Percentiles rank a stretch among this genome's conserved stretches.
phyloP scores from a whole-genome alignment of 805 yeast species.

The Cyberlindnera mississippiensis region DNA sequence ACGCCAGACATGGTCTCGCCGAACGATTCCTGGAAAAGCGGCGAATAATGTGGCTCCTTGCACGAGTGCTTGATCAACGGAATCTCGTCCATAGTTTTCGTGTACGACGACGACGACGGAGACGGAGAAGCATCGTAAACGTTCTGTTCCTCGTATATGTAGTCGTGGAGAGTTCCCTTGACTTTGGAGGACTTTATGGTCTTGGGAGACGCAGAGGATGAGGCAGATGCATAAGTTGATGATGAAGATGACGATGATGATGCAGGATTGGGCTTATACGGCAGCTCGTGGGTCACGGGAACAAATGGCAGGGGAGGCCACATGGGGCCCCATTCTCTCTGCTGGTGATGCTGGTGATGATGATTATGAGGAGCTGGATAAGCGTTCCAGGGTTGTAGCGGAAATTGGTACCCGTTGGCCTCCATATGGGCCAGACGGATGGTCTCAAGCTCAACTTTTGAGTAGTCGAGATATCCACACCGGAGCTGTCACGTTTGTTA shows the following conservation, averaged over 20 bases:
- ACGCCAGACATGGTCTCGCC: slow-evolving; percentile 18
- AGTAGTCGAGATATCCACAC: slow-evolving; percentile 20
- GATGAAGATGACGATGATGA: too few relatives aligned
- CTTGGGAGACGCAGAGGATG: too few relatives aligned
- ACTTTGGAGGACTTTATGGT: too few relatives aligned
- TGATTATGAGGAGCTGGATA: too few relatives aligned
- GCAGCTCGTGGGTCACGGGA: background rate
- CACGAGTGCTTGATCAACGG: slow-evolving; percentile 15
- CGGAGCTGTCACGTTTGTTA: slow-evolving; percentile 3
- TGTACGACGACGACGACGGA: too few relatives aligned
- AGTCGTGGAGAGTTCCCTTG: background rate
- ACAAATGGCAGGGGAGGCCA: background rate
- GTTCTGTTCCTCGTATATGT: background rate
- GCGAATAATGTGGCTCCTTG: slow-evolving; percentile 11
- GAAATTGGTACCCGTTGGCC: too few relatives aligned
- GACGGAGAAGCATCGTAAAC: too few relatives aligned
- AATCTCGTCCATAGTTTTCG: background rate
- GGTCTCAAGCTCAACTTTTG: slow-evolving; percentile 11
- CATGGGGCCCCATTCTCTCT: background rate
- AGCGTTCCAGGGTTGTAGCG: too few relatives aligned
- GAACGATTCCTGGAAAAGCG: slow-evolving; percentile 14
- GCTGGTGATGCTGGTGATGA: too few relatives aligned
- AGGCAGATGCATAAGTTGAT: too few relatives aligned
- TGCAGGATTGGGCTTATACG: too few relatives aligned
- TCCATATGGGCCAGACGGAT: slow-evolving; percentile 15